Percentiles rank a stretch among this genome's conserved stretches.
Evolutionary conservation across 805 yeast species (phyloP).

Genomic region (Scheffersomyces stipitis): DNA sequence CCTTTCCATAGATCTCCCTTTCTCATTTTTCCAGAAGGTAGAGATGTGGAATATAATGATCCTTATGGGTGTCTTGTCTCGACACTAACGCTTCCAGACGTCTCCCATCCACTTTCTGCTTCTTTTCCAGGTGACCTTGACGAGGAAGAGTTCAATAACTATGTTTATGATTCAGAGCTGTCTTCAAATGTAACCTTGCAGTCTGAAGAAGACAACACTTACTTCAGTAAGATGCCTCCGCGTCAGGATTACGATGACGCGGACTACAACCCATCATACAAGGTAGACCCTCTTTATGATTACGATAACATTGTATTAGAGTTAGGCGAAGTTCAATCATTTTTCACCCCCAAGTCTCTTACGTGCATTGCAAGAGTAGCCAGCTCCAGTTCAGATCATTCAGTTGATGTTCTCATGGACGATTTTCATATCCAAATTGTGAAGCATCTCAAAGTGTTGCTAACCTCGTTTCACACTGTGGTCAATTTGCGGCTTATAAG

Average conservation of each 20-base stretch:
- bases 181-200: background rate
- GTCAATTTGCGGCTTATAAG: conserved; percentile 47
- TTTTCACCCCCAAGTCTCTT: conserved; percentile 46
- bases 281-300: conserved; percentile 41
- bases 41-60: conserved; percentile 48
- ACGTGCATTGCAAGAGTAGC: conserved; percentile 37
- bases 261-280: conserved; percentile 31
- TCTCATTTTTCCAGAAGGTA: conserved; percentile 52
- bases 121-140: background rate
- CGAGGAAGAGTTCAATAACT: background rate
- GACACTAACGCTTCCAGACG: conserved; percentile 61
- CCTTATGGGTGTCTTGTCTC: conserved; percentile 55
- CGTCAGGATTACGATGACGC: conserved; percentile 13
- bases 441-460: conserved; percentile 34
- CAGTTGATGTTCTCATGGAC: conserved; percentile 58
- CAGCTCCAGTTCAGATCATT: conserved; percentile 31
- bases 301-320: conserved; percentile 57
- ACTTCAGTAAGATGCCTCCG: conserved; percentile 11
- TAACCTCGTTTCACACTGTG: conserved; percentile 33
- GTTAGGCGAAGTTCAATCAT: conserved; percentile 50
- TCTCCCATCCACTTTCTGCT: conserved; percentile 55
- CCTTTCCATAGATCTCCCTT: conserved; percentile 82
- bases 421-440: conserved; percentile 61
- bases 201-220: background rate
- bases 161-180: background rate